Conservation (phyloP, 345 rosid genomes). For the Melaleuca quinquenervia region DNA sequence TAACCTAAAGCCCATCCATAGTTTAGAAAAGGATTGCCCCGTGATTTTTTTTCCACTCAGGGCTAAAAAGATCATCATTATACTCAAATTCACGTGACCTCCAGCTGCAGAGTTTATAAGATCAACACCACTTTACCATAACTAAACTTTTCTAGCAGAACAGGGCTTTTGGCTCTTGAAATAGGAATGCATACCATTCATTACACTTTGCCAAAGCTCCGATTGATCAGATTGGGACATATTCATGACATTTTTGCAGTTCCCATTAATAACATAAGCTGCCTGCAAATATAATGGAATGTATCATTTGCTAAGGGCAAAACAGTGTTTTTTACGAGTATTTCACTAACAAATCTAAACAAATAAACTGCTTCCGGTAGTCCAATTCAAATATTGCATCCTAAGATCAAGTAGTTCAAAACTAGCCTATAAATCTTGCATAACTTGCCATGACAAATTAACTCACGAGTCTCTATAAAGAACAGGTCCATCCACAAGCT, state of each 20-base stretch:
- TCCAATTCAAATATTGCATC: background rate
- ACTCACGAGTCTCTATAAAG: background rate
- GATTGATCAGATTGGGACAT: constrained; percentile 90
- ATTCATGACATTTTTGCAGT: constrained; percentile 92
- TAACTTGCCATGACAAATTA: background rate
- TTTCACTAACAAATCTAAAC: background rate
- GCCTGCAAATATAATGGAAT: constrained; percentile 42
- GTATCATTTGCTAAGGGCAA: background rate
- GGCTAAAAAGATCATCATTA: background rate
- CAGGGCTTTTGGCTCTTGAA: background rate
- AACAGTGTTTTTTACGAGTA: background rate
- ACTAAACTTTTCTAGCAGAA: background rate
- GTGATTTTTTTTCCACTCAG: background rate
- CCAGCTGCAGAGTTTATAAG: background rate
- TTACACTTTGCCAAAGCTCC: constrained; percentile 74
- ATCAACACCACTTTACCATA: background rate
- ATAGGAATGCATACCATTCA: constrained; percentile 47
- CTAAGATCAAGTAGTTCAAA: background rate
- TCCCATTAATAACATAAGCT: constrained; percentile 81
- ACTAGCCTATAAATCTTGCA: background rate
- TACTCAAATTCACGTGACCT: background rate
- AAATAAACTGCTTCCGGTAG: background rate
- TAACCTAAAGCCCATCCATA: background rate
- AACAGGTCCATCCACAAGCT: background rate
- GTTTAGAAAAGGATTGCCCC: background rate